Evolutionary conservation across 1,284 basidiomycete genomes (phyloP).

Genomic region (Xerocomus nothofagi): DNA sequence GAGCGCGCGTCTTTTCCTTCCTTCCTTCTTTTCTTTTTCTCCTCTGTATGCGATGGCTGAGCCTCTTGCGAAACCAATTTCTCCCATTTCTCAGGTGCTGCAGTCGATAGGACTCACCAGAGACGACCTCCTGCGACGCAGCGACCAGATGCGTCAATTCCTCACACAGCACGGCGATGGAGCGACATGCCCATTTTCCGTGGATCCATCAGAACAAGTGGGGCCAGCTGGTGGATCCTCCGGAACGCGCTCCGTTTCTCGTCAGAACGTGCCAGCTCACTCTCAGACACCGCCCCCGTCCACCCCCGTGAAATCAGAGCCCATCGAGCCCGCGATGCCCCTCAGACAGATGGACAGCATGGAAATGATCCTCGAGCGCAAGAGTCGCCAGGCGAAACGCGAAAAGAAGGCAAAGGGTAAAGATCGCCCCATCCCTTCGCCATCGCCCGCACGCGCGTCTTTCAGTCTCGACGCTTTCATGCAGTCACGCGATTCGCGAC

Average conservation of each 20-base stretch:
- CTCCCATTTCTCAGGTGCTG: conserved; percentile 66
- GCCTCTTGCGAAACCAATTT: conserved; percentile 32
- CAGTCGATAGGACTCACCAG: conserved; percentile 67
- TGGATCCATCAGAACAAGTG: conserved; percentile 36
- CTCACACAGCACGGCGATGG: conserved; percentile 52
- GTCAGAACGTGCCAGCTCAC: conserved; percentile 43
- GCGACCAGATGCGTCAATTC: conserved; percentile 73
- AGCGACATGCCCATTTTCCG: conserved; percentile 45
- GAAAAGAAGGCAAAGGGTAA: conserved; percentile 50
- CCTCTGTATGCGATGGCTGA: conserved; percentile 23
- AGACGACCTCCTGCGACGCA: conserved; percentile 64
- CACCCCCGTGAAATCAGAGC: conserved; percentile 64
- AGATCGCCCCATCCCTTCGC: conserved; percentile 49
- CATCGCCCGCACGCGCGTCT: conserved; percentile 46
- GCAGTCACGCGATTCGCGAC: conserved; percentile 55
- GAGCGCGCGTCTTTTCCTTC: conserved; percentile 5
- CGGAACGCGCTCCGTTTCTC: conserved; percentile 51
- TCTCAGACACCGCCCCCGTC: conserved; percentile 42
- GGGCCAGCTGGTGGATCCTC: conserved; percentile 41
- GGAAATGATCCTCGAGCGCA: conserved; percentile 70
- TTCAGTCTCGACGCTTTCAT: conserved; percentile 49
- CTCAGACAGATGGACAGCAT: conserved; percentile 65
- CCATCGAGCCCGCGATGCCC: conserved; percentile 46
- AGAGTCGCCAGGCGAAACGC: conserved; percentile 52
- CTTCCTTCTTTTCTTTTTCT: background rate